These are phyloP conservation scores for Amanita rimosa DNA, from an alignment of 768 basidiomycete species.

Conservation along the genomic window DNA sequence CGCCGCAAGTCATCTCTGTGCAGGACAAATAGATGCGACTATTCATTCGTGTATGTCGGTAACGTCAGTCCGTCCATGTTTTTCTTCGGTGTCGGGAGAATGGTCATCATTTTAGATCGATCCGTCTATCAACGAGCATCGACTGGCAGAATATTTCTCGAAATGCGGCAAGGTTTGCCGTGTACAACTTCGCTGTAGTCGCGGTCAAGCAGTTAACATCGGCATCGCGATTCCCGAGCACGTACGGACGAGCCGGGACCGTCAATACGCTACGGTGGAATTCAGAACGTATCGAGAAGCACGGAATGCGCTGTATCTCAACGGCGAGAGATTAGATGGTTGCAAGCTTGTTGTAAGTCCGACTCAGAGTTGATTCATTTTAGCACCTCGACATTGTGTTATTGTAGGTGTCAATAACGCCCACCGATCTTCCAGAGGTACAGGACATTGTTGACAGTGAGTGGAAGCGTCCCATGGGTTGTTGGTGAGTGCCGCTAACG, in stretches of 20 bases:
- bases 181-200: conserved; percentile 31
- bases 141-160: conserved; percentile 22
- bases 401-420: conserved; percentile 22
- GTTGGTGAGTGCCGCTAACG: neutral
- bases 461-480: conserved; percentile 5
- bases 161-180: conserved; percentile 23
- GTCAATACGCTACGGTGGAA: conserved; percentile 40
- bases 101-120: conserved; percentile 17
- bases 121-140: conserved; percentile 21
- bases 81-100: neutral
- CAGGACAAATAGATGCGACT: conserved; percentile 8
- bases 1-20: conserved; percentile 14
- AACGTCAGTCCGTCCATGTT: conserved; percentile 33
- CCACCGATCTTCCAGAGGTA: conserved; percentile 30
- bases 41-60: conserved; percentile 41
- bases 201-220: conserved; percentile 23
- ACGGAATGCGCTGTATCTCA: conserved; percentile 27
- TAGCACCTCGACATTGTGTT: neutral
- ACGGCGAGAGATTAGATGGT: conserved; percentile 25
- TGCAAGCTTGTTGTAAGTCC: conserved; percentile 29
- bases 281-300: conserved; percentile 28
- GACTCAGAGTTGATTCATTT: neutral
- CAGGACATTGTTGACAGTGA: conserved; percentile 19
- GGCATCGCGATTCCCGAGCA: conserved; percentile 13
- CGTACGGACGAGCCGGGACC: conserved; percentile 18